Evolutionary conservation across 805 yeast genomes (phyloP).

Genomic region (Kodamaea lidongshanica): DNA sequence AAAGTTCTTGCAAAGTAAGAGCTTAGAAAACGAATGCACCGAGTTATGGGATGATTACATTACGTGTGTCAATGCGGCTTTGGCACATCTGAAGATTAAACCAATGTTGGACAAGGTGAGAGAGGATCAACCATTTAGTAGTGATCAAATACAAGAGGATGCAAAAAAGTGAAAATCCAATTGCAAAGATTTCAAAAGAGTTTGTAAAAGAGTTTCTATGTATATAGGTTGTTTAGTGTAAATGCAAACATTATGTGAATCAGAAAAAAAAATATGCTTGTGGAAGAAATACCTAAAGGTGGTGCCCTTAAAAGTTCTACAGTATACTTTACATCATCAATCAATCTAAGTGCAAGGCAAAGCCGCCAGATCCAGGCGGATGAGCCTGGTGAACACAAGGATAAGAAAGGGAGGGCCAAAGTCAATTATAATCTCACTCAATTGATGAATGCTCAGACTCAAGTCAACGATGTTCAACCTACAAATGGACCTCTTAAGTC

Average conservation of each 20-base stretch:
- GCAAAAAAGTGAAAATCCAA: conserved; percentile 13
- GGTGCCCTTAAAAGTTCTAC: conserved; percentile 28
- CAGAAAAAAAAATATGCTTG: conserved; percentile 24
- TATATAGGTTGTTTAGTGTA: neutral
- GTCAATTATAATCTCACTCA: conserved; percentile 40
- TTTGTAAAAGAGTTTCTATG: neutral
- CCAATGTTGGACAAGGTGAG: conserved; percentile 84
- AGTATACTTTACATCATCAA: conserved; percentile 35
- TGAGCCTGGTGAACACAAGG: conserved; percentile 17
- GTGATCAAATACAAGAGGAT: conserved; percentile 26
- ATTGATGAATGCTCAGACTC: conserved; percentile 38
- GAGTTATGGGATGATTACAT: conserved; percentile 84
- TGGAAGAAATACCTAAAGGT: conserved; percentile 37
- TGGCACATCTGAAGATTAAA: conserved; percentile 69
- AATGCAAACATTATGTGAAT: neutral
- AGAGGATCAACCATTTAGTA: conserved; percentile 73
- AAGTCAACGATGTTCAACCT: conserved; percentile 22
- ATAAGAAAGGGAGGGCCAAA: conserved; percentile 32
- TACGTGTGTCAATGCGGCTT: conserved; percentile 70
- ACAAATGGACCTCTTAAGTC: conserved; percentile 35
- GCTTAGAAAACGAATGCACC: conserved; percentile 79
- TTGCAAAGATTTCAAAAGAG: neutral
- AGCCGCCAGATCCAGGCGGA: conserved; percentile 15
- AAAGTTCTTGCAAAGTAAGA: conserved; percentile 52
- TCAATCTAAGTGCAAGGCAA: conserved; percentile 37